Conservation (phyloP, 164 flowering plant species). For the Kalanchoe fedtschenkoi region DNA sequence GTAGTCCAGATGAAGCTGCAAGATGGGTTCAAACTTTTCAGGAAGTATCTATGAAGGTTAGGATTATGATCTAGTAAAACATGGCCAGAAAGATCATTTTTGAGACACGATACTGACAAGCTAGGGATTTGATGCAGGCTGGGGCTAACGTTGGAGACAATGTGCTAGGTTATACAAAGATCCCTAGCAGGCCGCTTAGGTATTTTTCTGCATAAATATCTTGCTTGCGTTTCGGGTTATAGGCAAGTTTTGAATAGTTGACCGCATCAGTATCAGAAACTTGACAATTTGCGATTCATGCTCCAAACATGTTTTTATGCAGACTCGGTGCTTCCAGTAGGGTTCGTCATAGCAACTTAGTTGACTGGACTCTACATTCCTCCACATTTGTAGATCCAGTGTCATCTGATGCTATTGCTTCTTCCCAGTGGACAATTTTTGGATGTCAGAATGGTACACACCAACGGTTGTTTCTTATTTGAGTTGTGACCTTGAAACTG, state of each 20-base stretch:
- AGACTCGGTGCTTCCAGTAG: slow-evolving; percentile 40
- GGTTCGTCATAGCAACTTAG: slow-evolving; percentile 19
- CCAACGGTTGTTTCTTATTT: background rate
- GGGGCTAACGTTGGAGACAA: background rate
- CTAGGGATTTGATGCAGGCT: background rate
- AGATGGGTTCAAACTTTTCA: slow-evolving; percentile 66
- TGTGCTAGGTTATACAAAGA: slow-evolving; percentile 1
- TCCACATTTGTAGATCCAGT: slow-evolving; percentile 35
- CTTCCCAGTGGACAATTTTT: slow-evolving; percentile 87
- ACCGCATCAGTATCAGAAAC: slow-evolving; percentile 22
- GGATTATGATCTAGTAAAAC: background rate
- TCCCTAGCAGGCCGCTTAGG: background rate
- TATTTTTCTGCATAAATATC: background rate
- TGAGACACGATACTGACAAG: slow-evolving; percentile 4
- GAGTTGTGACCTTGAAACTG: slow-evolving; percentile 4
- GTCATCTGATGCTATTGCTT: slow-evolving; percentile 76
- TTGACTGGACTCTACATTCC: slow-evolving; percentile 61
- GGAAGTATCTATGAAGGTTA: slow-evolving; percentile 59
- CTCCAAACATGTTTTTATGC: slow-evolving; percentile 3
- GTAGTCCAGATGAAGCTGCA: slow-evolving; percentile 86
- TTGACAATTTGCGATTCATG: background rate
- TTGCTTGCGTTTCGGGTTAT: no score
- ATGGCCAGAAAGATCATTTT: background rate
- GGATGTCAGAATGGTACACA: slow-evolving; percentile 79
- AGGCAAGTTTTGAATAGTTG: background rate